Evolutionary conservation across 768 basidiomycete species (phyloP), one percentile per base, ranked within the genome.

Genomic region (Xerocomus spinulosus): DNA sequence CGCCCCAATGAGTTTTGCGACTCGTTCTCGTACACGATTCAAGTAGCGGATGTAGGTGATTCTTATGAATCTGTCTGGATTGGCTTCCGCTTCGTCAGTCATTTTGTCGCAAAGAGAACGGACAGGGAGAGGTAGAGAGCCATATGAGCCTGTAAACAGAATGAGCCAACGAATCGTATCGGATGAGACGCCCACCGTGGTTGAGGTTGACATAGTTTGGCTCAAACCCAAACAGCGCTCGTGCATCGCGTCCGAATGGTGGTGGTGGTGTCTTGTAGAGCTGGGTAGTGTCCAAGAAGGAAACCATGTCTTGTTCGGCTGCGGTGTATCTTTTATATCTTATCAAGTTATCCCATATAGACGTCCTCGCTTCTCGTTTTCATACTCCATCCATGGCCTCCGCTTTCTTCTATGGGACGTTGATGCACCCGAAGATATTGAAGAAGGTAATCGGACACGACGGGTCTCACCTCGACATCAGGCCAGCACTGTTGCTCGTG

Each of bases 381-480:
- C 25, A 29, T 15, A 44, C 21, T 20, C 17, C 40, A 24, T 15
- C 46, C 15, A 71, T 72, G 69, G 37, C 63, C 51, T 68, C 71
- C 21, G 83, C 83, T 15, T 94, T 93, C 67, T 87, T 92, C 71
- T 92, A 94, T 66, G 94, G 94, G 12, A 95, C 90, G 0, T 71
- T 97, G 18, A 82, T 94, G 75, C 90, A 93, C 58, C 92, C 92
- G 6, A 79, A 78, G 42, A 86, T 97, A 58, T 71, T 96, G 32
- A 78, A 73, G 48, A 72, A 83, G 17, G 92, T 96, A 7, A 81
- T 96, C 36, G 73, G 74, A 7, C 82, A 87, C 56, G 71, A 81
- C 37, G 87, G 85, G 8, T 56, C 68, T 8, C 71, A 82, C 52
- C 73, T 95, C 3, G 61, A 78, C 44, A 77, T 88, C 37, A 81